These are phyloP conservation scores for Juncus effusus DNA, from an alignment of 176 grass and related monocot species.

Conservation along the genomic window DNA sequence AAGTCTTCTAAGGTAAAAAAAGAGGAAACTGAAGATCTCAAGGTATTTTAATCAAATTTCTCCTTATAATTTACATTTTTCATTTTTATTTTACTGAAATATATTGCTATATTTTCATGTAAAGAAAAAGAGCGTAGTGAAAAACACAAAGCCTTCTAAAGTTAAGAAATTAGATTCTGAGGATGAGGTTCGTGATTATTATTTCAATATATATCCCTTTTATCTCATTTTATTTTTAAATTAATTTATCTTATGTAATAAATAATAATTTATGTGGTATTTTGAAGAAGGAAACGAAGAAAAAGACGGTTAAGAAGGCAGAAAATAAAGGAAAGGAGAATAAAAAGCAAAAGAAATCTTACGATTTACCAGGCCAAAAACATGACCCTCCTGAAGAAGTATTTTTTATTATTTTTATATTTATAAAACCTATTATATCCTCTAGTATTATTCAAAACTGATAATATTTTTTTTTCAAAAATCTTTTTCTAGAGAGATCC, in stretches of 20 bases:
- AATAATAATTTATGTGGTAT: background rate
- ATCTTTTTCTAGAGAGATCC: constrained; percentile 71
- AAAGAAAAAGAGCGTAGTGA: background rate
- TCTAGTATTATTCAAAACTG: background rate
- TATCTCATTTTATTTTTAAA: too few relatives aligned
- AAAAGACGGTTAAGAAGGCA: constrained; percentile 36
- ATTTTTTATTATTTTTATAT: constrained; percentile 32
- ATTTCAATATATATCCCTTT: too few relatives aligned
- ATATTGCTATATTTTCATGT: constrained; percentile 1
- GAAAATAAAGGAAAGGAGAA: constrained; percentile 33
- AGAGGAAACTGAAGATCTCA: constrained; percentile 6
- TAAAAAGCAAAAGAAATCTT: constrained; percentile 58
- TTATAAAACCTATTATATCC: constrained; percentile 4
- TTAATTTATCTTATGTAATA: background rate
- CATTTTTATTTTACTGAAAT: background rate
- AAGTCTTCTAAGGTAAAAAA: constrained; percentile 17
- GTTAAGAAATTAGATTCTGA: too few relatives aligned
- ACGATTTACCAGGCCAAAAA: constrained; percentile 88
- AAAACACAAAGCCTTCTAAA: background rate
- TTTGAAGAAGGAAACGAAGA: constrained; percentile 1
- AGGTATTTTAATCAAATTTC: constrained; percentile 12
- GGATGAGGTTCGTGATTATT: too few relatives aligned
- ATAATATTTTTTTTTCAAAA: constrained; percentile 5
- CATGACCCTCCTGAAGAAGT: constrained; percentile 88
- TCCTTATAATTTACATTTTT: background rate